These are phyloP conservation scores for Scheffersomyces amazonensis DNA, from an alignment of 805 yeast genomes.

Conservation along the genomic window DNA sequence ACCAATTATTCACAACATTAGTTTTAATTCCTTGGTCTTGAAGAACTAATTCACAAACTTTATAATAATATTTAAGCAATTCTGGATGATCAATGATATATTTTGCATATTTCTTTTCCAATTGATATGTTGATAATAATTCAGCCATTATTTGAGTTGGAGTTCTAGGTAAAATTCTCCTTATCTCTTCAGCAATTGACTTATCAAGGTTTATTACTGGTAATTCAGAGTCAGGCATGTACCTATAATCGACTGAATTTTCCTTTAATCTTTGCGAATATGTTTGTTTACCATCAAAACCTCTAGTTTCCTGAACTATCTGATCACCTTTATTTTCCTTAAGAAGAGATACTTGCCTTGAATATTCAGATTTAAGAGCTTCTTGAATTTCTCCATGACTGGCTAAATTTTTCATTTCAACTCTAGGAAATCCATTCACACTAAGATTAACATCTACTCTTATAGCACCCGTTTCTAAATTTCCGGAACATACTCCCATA, in stretches of 20 bases:
- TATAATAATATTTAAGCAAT: constrained; percentile 52
- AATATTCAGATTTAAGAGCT: constrained; percentile 73
- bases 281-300: constrained; percentile 84
- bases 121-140: constrained; percentile 41
- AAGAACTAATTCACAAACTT: constrained; percentile 29
- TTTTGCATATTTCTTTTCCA: constrained; percentile 73
- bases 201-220: constrained; percentile 52
- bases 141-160: constrained; percentile 58
- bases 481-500: constrained; percentile 79
- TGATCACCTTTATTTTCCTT: constrained; percentile 21
- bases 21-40: constrained; percentile 16
- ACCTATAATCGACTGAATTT: constrained; percentile 80
- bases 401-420: constrained; percentile 87
- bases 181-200: constrained; percentile 40
- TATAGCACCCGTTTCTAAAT: constrained; percentile 91
- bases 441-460: constrained; percentile 94
- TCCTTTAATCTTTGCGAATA: constrained; percentile 73
- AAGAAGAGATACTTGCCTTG: constrained; percentile 59
- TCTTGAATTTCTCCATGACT: constrained; percentile 75
- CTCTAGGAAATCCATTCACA: constrained; percentile 65
- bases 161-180: constrained; percentile 46
- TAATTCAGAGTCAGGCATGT: constrained; percentile 92
- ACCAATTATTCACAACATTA: constrained; percentile 67
- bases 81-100: constrained; percentile 53
- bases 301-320: constrained; percentile 68